Evolutionary conservation across 2,329 filamentous ascomycete species (phyloP).

Genomic region (Claviceps maximensis): DNA sequence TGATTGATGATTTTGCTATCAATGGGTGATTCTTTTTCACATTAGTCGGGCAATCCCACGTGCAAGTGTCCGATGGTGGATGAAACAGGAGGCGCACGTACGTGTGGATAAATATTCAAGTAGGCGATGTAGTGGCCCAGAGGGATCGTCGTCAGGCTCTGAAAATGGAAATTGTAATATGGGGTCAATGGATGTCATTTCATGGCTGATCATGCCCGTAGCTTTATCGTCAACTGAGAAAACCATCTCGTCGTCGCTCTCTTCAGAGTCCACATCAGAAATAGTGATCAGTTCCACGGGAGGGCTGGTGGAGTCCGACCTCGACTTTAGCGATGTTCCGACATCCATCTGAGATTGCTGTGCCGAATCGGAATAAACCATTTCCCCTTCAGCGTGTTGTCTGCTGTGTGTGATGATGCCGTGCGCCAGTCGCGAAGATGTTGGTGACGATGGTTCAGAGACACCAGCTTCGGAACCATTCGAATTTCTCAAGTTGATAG

Average conservation of each 20-base stretch:
- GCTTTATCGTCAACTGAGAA: constrained; percentile 21
- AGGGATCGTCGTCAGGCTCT: constrained; percentile 17
- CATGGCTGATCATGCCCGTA: constrained; percentile 12
- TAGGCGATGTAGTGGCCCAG: constrained; percentile 22
- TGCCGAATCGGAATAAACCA: not conserved
- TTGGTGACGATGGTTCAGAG: not conserved
- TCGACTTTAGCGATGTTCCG: constrained; percentile 10
- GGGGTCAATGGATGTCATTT: constrained; percentile 24
- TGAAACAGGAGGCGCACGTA: constrained; percentile 9
- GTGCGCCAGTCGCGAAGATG: not conserved
- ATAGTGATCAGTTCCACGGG: constrained; percentile 30
- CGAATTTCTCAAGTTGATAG: constrained; percentile 42
- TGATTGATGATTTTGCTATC: constrained; percentile 31
- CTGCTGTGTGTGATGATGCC: not conserved
- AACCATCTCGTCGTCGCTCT: constrained; percentile 15
- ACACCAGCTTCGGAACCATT: constrained; percentile 7
- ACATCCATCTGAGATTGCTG: not conserved
- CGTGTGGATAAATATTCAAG: constrained; percentile 23
- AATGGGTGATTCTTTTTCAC: constrained; percentile 23
- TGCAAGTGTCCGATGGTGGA: not conserved
- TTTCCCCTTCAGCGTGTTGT: not conserved
- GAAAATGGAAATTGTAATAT: constrained; percentile 33
- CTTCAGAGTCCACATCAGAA: constrained; percentile 16
- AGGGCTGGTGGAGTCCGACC: constrained; percentile 28
- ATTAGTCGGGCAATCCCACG: not conserved